Evolutionary conservation across 495 filamentous ascomycete genomes (phyloP).

Genomic region (Usnea hakonensis): DNA sequence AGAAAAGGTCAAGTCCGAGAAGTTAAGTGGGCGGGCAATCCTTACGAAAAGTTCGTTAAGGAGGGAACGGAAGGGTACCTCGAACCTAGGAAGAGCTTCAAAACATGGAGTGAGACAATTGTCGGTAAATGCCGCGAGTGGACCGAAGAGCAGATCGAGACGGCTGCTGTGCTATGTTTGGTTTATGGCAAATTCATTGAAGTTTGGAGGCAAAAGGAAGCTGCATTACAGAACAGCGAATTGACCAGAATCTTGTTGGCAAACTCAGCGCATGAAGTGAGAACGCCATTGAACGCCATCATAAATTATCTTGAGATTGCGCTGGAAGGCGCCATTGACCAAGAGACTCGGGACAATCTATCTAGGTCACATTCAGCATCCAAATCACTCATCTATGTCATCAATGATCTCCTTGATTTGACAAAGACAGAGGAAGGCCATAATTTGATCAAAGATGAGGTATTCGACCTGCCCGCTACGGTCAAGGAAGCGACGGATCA

Average conservation of each 20-base stretch:
- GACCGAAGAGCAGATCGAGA: slow-evolving; percentile 61
- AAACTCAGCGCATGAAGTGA: slow-evolving; percentile 91
- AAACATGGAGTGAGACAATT: slow-evolving; percentile 68
- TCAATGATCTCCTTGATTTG: slow-evolving; percentile 89
- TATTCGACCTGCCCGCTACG: slow-evolving; percentile 64
- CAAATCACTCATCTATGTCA: slow-evolving; percentile 89
- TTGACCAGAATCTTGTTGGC: slow-evolving; percentile 74
- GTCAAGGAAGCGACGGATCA: slow-evolving; percentile 69
- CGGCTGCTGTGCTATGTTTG: slow-evolving; percentile 78
- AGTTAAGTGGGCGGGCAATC: slow-evolving; percentile 91
- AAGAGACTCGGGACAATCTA: slow-evolving; percentile 81
- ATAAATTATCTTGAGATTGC: slow-evolving; percentile 96
- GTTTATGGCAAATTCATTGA: slow-evolving; percentile 90
- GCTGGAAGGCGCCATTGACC: slow-evolving; percentile 72
- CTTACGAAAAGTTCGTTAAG: slow-evolving; percentile 69
- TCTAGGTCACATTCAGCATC: slow-evolving; percentile 89
- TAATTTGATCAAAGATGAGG: slow-evolving; percentile 71
- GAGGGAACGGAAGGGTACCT: slow-evolving; percentile 62
- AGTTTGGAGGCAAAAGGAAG: slow-evolving; percentile 91
- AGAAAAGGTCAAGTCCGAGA: slow-evolving; percentile 68
- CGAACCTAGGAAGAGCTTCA: slow-evolving; percentile 71
- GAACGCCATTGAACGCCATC: slow-evolving; percentile 89
- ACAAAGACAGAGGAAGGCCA: slow-evolving; percentile 84
- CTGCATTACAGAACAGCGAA: slow-evolving; percentile 71
- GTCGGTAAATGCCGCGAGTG: slow-evolving; percentile 63